Percentiles rank a stretch among this genome's conserved stretches.
Conservation (phyloP, 306 rosid species). For the Gastrolobium villosum region DNA sequence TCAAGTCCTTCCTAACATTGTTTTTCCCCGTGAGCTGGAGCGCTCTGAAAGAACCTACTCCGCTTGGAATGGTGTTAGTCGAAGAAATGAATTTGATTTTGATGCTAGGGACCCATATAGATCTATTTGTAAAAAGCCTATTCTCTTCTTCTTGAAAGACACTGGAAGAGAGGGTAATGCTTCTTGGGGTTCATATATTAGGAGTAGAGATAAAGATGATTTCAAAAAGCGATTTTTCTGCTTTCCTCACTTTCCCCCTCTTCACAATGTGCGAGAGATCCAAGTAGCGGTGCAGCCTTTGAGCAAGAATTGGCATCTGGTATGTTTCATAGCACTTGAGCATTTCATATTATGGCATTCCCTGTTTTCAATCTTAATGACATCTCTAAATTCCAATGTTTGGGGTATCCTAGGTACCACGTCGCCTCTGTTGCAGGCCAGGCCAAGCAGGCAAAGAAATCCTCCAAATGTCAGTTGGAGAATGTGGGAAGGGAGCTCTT, state of each 20-base stretch:
- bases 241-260: conserved; percentile 63
- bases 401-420: conserved; percentile 61
- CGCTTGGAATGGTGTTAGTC: conserved; percentile 78
- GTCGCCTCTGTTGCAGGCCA: conserved; percentile 76
- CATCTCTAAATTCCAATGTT: conserved; percentile 40
- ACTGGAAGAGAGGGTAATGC: conserved; percentile 60
- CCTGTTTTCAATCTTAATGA: conserved; percentile 28
- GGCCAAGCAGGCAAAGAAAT: conserved; percentile 57
- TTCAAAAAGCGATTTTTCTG: conserved; percentile 70
- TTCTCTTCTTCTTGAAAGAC: conserved; percentile 69
- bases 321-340: conserved; percentile 48
- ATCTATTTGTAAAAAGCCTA: conserved; percentile 76
- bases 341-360: conserved; percentile 35
- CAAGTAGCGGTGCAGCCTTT: conserved; percentile 62
- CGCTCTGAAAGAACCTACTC: conserved; percentile 81
- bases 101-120: conserved; percentile 73
- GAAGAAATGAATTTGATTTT: conserved; percentile 70
- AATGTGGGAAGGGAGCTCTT: conserved; percentile 66
- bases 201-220: conserved; percentile 61
- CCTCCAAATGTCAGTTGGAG: conserved; percentile 69
- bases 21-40: conserved; percentile 80
- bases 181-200: conserved; percentile 68
- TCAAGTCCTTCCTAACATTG: conserved; percentile 70
- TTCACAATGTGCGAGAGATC: conserved; percentile 60
- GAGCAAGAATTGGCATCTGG: conserved; percentile 81